Evolutionary conservation across 1,284 basidiomycete genomes (phyloP).

Genomic region (Moesziomyces aphidis): DNA sequence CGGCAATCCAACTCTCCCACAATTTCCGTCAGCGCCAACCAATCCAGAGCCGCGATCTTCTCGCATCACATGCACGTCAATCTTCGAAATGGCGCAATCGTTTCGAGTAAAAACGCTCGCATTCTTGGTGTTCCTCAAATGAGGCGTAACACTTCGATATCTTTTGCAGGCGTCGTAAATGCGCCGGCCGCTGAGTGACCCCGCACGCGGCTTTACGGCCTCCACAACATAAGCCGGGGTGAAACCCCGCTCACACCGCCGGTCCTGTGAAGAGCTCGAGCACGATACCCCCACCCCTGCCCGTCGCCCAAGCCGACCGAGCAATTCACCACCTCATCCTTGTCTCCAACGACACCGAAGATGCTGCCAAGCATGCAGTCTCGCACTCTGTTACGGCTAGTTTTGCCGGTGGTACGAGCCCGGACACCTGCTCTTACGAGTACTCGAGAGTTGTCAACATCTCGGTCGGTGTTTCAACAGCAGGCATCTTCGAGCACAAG

Average conservation of each 20-base stretch:
- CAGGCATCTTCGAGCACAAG: conserved; percentile 4
- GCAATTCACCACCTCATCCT: too few species aligned
- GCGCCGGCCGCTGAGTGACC: background rate
- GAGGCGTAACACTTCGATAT: too few species aligned
- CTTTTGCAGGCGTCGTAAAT: background rate
- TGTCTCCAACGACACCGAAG: too few species aligned
- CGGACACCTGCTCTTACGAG: background rate
- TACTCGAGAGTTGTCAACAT: background rate
- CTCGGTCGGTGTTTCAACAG: background rate
- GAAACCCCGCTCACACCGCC: too few species aligned
- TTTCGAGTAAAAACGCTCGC: background rate
- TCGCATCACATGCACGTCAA: conserved; percentile 2
- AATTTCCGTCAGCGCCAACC: background rate
- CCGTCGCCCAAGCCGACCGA: too few species aligned
- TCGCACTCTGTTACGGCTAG: too few species aligned
- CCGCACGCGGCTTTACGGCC: background rate
- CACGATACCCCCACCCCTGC: too few species aligned
- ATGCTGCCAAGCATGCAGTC: too few species aligned
- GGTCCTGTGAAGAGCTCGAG: too few species aligned
- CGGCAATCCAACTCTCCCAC: background rate
- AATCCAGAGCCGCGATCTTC: conserved; percentile 4
- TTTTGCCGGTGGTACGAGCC: too few species aligned
- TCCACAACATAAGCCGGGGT: background rate
- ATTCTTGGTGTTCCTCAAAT: too few species aligned
- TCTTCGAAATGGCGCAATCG: conserved; percentile 14